phyloP scores from a whole-genome alignment of 345 rosid species.

The Erucastrum elatum region DNA sequence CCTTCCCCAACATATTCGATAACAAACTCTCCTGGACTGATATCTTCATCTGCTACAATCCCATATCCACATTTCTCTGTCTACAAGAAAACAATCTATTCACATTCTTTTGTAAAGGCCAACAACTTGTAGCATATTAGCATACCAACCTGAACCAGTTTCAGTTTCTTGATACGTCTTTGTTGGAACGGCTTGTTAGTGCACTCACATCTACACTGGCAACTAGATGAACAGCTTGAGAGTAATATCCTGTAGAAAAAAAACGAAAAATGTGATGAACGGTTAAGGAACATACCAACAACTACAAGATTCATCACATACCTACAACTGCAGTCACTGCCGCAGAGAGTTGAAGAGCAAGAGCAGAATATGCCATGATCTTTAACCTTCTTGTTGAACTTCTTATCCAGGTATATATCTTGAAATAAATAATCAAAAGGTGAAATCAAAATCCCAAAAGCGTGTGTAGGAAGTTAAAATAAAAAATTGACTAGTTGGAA shows the following conservation, averaged over 20 bases:
- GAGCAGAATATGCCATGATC: constrained; percentile 98
- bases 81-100: constrained; percentile 59
- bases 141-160: constrained; percentile 64
- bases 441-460: constrained; percentile 18
- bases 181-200: constrained; percentile 85
- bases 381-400: constrained; percentile 63
- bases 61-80: constrained; percentile 97
- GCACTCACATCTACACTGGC: constrained; percentile 74
- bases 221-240: constrained; percentile 93
- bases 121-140: not conserved
- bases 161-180: constrained; percentile 84
- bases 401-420: constrained; percentile 80
- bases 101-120: not conserved
- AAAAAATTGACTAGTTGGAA: not conserved
- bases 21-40: constrained; percentile 78
- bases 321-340: constrained; percentile 91
- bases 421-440: constrained; percentile 27
- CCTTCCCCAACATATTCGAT: constrained; percentile 99
- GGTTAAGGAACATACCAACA: not conserved
- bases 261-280: not conserved
- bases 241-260: constrained; percentile 61
- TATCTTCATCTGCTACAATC: constrained; percentile 86
- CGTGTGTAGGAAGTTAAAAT: not conserved
- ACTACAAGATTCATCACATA: constrained; percentile 36
- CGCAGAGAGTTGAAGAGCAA: constrained; percentile 73